These are phyloP conservation scores for Botrytis tulipae DNA, from an alignment of 2,329 filamentous ascomycete species.

Conservation along the genomic window DNA sequence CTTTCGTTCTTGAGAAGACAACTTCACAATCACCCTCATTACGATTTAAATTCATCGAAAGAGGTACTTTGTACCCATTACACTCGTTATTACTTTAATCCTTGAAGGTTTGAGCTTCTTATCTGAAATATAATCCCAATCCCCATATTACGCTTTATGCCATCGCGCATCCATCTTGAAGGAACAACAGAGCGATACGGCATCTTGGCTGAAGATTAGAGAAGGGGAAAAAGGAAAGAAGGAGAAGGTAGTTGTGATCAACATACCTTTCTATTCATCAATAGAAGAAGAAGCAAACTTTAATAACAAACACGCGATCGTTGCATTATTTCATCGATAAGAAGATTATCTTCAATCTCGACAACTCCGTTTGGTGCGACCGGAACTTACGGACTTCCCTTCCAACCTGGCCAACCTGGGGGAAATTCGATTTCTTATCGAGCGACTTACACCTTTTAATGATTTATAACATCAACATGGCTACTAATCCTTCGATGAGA, in stretches of 20 bases:
- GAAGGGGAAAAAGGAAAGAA: background rate
- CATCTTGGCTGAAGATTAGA: background rate
- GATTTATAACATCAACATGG: constrained; percentile 23
- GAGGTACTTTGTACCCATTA: constrained; percentile 55
- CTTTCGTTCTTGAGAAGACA: background rate
- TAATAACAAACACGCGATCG: background rate
- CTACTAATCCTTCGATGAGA: constrained; percentile 35
- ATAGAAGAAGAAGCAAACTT: background rate
- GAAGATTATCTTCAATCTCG: background rate
- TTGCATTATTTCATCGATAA: background rate
- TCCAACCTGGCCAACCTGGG: background rate
- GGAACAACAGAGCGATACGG: background rate
- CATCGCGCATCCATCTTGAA: background rate
- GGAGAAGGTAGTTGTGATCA: background rate
- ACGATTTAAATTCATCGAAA: background rate
- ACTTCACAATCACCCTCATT: background rate
- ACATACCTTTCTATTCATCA: background rate
- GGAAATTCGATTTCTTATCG: background rate
- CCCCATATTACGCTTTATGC: constrained; percentile 9
- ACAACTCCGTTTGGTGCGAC: background rate
- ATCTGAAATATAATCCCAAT: constrained; percentile 9
- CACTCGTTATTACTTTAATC: constrained; percentile 46
- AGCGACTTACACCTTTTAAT: constrained; percentile 4
- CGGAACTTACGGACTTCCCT: background rate
- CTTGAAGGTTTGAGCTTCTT: constrained; percentile 24